phyloP scores from a whole-genome alignment of 1,139 yeast genomes.

The Casaregolazyma lundiana region DNA sequence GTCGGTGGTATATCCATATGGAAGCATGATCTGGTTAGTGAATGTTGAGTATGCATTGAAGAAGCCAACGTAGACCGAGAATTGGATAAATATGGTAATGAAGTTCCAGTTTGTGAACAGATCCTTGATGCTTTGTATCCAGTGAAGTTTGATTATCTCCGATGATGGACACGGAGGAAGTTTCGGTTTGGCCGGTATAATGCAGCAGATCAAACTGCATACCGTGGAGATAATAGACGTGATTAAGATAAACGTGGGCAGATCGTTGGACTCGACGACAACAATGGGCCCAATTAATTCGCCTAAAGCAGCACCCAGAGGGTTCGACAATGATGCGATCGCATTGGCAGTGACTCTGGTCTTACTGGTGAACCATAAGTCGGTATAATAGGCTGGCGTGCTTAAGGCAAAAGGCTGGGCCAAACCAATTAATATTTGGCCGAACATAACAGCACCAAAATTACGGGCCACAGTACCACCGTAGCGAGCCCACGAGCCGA shows the following conservation, averaged over 20 bases:
- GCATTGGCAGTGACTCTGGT: conserved; percentile 37
- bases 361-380: conserved; percentile 34
- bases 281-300: conserved; percentile 35
- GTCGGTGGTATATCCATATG: conserved; percentile 33
- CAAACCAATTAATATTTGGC: conserved; percentile 35
- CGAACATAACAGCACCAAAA: conserved; percentile 32
- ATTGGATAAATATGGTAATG: conserved; percentile 26
- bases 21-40: conserved; percentile 33
- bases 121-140: conserved; percentile 23
- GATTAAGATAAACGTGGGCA: conserved; percentile 28
- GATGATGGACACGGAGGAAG: conserved; percentile 35
- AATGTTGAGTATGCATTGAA: conserved; percentile 35
- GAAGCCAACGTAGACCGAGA: conserved; percentile 35
- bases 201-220: conserved; percentile 21
- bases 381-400: conserved; percentile 34
- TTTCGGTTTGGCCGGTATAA: conserved; percentile 29
- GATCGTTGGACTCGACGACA: conserved; percentile 25
- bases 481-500: conserved; percentile 34
- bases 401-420: conserved; percentile 36
- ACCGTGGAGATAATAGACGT: conserved; percentile 30
- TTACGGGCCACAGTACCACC: conserved; percentile 28
- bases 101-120: conserved; percentile 22
- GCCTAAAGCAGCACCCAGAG: conserved; percentile 38
- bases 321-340: conserved; percentile 35
- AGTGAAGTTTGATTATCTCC: conserved; percentile 25